Percentiles rank a stretch among this genome's conserved stretches.
These are phyloP conservation scores for Eucalyptus viminalis DNA, from an alignment of 345 rosid genomes.

Conservation along the genomic window DNA sequence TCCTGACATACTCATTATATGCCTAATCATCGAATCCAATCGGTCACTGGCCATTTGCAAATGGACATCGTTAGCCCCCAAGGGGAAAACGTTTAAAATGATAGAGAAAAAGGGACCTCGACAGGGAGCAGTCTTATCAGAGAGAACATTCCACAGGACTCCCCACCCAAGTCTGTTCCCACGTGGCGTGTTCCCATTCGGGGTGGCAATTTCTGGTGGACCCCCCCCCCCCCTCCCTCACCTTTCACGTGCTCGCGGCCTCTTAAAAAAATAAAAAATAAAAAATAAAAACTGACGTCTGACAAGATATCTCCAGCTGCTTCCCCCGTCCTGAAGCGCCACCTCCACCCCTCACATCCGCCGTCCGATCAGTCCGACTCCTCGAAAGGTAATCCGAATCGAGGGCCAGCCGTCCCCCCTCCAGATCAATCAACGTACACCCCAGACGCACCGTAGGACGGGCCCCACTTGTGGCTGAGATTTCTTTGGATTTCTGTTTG, in stretches of 20 bases:
- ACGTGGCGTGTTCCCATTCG: constrained; percentile 10
- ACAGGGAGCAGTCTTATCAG: not conserved
- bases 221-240: not conserved
- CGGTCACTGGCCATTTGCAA: not conserved
- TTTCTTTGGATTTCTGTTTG: not conserved
- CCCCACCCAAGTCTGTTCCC: not conserved
- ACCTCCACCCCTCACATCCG: not conserved
- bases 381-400: not conserved
- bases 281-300: not conserved
- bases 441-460: not conserved
- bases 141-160: not conserved
- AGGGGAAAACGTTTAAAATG: not conserved
- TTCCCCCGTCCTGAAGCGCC: not conserved
- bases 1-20: accelerated
- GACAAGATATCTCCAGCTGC: not conserved
- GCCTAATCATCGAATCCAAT: not conserved
- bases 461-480: not conserved
- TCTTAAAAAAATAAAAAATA: accelerated
- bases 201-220: not conserved
- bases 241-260: not conserved
- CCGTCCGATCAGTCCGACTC: not conserved
- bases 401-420: not conserved
- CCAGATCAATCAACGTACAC: not conserved
- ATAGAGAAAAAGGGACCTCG: not conserved
- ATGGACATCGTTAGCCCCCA: not conserved